These are phyloP conservation scores for Venturia effusa DNA, from an alignment of 2,329 filamentous ascomycete genomes.

Conservation along the genomic window DNA sequence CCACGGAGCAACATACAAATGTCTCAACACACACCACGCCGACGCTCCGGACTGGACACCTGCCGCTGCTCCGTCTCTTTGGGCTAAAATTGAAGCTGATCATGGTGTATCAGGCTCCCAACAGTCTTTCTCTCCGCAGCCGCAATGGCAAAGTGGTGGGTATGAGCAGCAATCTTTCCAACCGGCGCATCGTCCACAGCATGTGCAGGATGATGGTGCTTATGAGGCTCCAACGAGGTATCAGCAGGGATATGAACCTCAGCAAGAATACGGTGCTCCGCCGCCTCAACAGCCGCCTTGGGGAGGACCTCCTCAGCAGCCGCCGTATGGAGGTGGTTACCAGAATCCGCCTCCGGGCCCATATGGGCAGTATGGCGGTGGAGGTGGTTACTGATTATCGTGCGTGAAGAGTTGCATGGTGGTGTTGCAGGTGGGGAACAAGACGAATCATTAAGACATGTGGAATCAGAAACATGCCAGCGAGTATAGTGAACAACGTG, in stretches of 20 bases:
- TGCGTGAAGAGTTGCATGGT: background rate
- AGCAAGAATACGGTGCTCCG: constrained; percentile 1
- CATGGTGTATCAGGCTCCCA: background rate
- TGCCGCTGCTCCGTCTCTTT: background rate
- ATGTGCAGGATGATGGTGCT: constrained; percentile 2
- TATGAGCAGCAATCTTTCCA: constrained; percentile 8
- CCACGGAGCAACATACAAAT: constrained; percentile 9
- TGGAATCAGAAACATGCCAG: background rate
- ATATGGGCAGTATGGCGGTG: constrained; percentile 11
- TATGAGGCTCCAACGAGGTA: constrained; percentile 10
- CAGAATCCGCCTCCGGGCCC: background rate
- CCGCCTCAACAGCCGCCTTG: constrained; percentile 1
- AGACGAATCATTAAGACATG: background rate
- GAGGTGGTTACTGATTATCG: constrained; percentile 14
- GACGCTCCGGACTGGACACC: constrained; percentile 9
- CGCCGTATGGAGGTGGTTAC: constrained; percentile 3
- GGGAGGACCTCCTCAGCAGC: background rate
- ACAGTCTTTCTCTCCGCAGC: constrained; percentile 1
- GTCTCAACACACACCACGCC: constrained; percentile 5
- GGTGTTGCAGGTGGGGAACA: background rate
- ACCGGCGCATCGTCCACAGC: background rate
- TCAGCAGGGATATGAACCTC: constrained; percentile 12
- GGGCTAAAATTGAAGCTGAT: background rate
- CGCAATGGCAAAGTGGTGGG: constrained; percentile 5
- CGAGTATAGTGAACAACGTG: too few relatives aligned